These are phyloP conservation scores for Margaritispora aquatica DNA, from an alignment of 495 filamentous ascomycete species.

Conservation along the genomic window DNA sequence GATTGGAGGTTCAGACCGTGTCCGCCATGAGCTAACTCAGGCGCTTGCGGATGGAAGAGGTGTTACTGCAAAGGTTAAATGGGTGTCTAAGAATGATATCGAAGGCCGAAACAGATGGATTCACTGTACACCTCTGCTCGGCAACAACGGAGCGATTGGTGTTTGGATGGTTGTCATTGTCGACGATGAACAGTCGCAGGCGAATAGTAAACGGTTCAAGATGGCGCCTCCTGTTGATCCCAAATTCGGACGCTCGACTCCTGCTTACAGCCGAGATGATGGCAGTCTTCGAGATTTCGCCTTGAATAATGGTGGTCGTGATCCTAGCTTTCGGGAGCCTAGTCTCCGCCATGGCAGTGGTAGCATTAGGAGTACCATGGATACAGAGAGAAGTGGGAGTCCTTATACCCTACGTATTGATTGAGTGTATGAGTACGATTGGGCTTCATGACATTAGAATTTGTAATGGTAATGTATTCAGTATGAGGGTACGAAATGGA, in stretches of 20 bases:
- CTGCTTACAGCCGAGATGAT: neutral
- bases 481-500: neutral
- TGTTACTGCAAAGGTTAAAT: constrained; percentile 56
- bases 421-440: neutral
- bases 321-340: neutral
- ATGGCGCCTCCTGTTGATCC: constrained; percentile 24
- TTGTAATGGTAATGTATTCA: neutral
- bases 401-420: constrained; percentile 15
- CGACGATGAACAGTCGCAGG: constrained; percentile 34
- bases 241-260: constrained; percentile 7
- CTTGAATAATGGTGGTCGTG: constrained; percentile 1
- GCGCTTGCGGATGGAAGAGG: constrained; percentile 49
- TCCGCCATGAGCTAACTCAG: constrained; percentile 44
- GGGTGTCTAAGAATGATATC: constrained; percentile 38
- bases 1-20: constrained; percentile 47
- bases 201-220: constrained; percentile 8
- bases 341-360: neutral
- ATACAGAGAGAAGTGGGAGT: constrained; percentile 7
- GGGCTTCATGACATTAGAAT: too few relatives aligned
- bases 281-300: constrained; percentile 10
- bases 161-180: constrained; percentile 64
- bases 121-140: constrained; percentile 55
- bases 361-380: neutral
- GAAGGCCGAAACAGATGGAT: constrained; percentile 52
- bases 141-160: constrained; percentile 49